Conservation (phyloP, 2,329 filamentous ascomycete genomes). For the Acephala macrosclerotiorum region DNA sequence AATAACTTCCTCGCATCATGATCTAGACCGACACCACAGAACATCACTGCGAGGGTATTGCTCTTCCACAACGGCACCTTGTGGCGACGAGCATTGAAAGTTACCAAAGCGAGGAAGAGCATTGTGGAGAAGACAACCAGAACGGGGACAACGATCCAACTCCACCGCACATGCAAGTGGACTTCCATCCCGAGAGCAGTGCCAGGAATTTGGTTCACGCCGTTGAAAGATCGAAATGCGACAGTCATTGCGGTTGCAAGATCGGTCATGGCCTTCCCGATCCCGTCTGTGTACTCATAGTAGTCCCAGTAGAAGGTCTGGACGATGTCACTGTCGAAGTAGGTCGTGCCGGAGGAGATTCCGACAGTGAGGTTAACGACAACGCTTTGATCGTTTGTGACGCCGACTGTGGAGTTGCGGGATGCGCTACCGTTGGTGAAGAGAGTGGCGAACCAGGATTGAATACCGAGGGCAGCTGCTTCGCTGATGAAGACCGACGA, state of each 20-base stretch:
- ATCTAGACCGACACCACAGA: slow-evolving; percentile 45
- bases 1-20: slow-evolving; percentile 18
- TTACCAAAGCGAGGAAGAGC: slow-evolving; percentile 42
- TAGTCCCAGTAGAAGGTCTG: slow-evolving; percentile 51
- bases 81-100: slow-evolving; percentile 38
- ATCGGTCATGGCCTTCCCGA: slow-evolving; percentile 47
- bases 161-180: slow-evolving; percentile 48
- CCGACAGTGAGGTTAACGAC: slow-evolving; percentile 19
- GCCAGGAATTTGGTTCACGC: slow-evolving; percentile 40
- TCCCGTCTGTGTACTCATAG: slow-evolving; percentile 46
- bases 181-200: slow-evolving; percentile 41
- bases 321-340: slow-evolving; percentile 44
- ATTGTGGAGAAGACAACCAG: slow-evolving; percentile 43
- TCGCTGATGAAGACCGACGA: slow-evolving; percentile 17
- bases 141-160: slow-evolving; percentile 45
- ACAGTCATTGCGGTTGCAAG: slow-evolving; percentile 47
- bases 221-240: slow-evolving; percentile 44
- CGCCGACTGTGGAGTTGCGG: slow-evolving; percentile 8
- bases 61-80: slow-evolving; percentile 46
- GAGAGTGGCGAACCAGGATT: slow-evolving; percentile 16
- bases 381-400: slow-evolving; percentile 9
- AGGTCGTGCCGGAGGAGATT: slow-evolving; percentile 16
- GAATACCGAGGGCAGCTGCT: slow-evolving; percentile 14
- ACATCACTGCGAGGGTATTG: slow-evolving; percentile 46
- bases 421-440: slow-evolving; percentile 16